Evolutionary conservation across 352 stramenopile species (phyloP).

Genomic region (Pythium periplocum): DNA sequence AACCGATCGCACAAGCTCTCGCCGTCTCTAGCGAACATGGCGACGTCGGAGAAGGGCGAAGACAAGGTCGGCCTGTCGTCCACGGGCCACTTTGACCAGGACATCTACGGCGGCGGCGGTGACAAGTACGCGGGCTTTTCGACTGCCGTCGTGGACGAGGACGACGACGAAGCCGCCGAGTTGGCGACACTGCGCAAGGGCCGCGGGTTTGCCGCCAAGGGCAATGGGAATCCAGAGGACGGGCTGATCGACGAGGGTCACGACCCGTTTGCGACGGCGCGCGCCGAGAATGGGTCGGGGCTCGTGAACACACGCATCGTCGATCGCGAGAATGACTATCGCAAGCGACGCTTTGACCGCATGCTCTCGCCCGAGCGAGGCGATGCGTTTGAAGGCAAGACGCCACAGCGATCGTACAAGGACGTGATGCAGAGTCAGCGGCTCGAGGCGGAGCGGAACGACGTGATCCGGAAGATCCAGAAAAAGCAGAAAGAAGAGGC

Average conservation of each 20-base stretch:
- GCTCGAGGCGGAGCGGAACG: constrained; percentile 79
- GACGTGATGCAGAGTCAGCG: constrained; percentile 91
- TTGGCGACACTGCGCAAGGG: constrained; percentile 24
- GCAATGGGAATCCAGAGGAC: constrained; percentile 14
- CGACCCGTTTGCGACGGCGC: constrained; percentile 82
- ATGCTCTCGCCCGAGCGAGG: constrained; percentile 85
- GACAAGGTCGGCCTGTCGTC: constrained; percentile 54
- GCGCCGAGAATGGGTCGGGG: constrained; percentile 82
- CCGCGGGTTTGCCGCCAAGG: constrained; percentile 6
- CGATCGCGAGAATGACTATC: constrained; percentile 92
- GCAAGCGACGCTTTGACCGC: constrained; percentile 86
- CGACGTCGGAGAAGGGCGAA: constrained; percentile 7
- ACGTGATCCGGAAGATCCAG: constrained; percentile 85
- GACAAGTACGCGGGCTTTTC: constrained; percentile 64
- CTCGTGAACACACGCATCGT: constrained; percentile 93
- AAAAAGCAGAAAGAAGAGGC: constrained; percentile 73
- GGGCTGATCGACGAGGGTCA: constrained; percentile 79
- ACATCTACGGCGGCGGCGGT: constrained; percentile 53
- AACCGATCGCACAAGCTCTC: too few species aligned
- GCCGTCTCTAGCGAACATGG: background rate
- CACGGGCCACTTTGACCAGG: constrained; percentile 64
- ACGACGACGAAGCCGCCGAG: constrained; percentile 42
- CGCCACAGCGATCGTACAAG: constrained; percentile 77
- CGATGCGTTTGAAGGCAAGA: constrained; percentile 87
- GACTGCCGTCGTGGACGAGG: constrained; percentile 48